These are phyloP conservation scores for Phytophthora megakarya DNA, from an alignment of 352 stramenopile species.

Conservation along the genomic window DNA sequence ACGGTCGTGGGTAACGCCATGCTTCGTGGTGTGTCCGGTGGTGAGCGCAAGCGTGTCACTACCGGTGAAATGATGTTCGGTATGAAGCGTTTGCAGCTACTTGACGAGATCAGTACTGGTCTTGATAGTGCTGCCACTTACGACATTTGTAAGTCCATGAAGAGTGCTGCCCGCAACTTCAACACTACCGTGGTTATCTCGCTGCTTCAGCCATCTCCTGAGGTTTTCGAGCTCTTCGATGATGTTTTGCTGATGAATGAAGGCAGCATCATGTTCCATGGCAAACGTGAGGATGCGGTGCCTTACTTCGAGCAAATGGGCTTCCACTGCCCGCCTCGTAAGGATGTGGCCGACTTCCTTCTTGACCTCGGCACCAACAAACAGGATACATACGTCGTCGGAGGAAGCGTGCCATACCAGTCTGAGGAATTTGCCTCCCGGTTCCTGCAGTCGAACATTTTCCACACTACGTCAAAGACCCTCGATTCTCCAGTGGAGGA, in stretches of 20 bases:
- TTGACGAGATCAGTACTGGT: slow-evolving; percentile 84
- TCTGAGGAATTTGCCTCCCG: slow-evolving; percentile 47
- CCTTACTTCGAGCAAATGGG: slow-evolving; percentile 60
- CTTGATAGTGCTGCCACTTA: slow-evolving; percentile 42
- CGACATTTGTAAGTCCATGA: slow-evolving; percentile 89
- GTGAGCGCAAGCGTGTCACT: slow-evolving; percentile 50
- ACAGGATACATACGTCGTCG: slow-evolving; percentile 19
- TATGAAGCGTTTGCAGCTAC: slow-evolving; percentile 21
- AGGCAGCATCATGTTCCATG: slow-evolving; percentile 59
- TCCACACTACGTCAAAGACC: slow-evolving; percentile 45
- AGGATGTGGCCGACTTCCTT: slow-evolving; percentile 31
- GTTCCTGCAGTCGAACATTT: slow-evolving; percentile 57
- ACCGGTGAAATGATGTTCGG: slow-evolving; percentile 26
- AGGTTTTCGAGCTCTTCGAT: slow-evolving; percentile 65
- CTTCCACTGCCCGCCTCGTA: slow-evolving; percentile 40
- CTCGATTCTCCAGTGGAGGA: slow-evolving; percentile 43
- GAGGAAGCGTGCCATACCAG: slow-evolving; percentile 25
- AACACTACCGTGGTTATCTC: slow-evolving; percentile 54
- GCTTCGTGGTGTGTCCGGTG: slow-evolving; percentile 60
- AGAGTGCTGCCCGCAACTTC: slow-evolving; percentile 50
- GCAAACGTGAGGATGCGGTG: slow-evolving; percentile 42
- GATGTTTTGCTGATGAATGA: slow-evolving; percentile 61
- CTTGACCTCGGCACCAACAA: slow-evolving; percentile 32
- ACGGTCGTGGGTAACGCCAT: slow-evolving; percentile 64
- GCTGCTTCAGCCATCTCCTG: slow-evolving; percentile 49